Conservation (phyloP, 164 flowering plant species). For the Umbilicus rupestris region DNA sequence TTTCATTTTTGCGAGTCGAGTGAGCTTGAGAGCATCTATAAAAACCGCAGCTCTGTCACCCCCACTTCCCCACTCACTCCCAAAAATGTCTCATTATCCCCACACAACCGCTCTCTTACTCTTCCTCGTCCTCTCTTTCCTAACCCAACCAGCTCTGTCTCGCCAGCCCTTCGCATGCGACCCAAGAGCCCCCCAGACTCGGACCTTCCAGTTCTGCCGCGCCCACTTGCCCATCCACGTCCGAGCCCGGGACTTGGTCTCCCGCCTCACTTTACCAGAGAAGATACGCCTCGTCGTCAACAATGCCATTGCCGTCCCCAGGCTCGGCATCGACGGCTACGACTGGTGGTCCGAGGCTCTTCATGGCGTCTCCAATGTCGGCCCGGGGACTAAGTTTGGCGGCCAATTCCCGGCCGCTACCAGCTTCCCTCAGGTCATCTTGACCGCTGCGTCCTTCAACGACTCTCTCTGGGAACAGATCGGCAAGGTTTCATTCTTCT, state of each 20-base stretch:
- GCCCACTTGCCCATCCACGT: conserved; percentile 23
- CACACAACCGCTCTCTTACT: neutral
- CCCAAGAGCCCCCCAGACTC: conserved; percentile 29
- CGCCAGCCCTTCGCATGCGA: conserved; percentile 53
- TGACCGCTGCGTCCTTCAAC: conserved; percentile 63
- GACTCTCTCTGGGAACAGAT: conserved; percentile 46
- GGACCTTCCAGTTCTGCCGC: conserved; percentile 30
- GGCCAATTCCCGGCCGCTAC: conserved; percentile 57
- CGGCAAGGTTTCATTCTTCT: conserved; percentile 38
- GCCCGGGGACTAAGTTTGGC: conserved; percentile 47
- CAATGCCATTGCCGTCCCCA: conserved; percentile 44
- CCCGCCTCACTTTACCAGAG: conserved; percentile 37
- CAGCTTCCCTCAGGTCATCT: conserved; percentile 66
- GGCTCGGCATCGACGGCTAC: conserved; percentile 46
- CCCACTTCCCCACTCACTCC: neutral
- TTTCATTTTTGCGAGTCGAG: no score
- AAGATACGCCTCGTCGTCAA: conserved; percentile 44
- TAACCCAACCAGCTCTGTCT: conserved; percentile 6
- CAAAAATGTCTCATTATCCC: neutral
- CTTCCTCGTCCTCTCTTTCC: conserved; percentile 7
- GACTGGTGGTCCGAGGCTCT: conserved; percentile 81
- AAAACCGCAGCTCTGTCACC: conserved; percentile 1
- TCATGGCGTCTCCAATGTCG: conserved; percentile 50
- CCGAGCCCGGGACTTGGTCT: conserved; percentile 41
- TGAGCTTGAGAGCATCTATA: no score